These are phyloP conservation scores for Apiospora aurea DNA, from an alignment of 2,329 filamentous ascomycete species.

Conservation along the genomic window DNA sequence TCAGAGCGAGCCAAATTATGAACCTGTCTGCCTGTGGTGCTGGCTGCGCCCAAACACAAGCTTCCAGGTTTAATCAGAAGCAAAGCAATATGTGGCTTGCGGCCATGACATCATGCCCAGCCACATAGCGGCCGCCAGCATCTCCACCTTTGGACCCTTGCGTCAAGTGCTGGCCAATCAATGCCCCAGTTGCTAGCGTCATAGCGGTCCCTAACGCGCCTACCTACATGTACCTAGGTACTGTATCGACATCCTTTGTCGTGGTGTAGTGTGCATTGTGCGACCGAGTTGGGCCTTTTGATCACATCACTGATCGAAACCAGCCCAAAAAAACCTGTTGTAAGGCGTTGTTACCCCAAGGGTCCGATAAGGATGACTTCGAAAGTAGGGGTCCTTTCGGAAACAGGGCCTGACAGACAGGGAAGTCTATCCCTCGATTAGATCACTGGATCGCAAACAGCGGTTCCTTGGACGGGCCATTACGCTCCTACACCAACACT, in stretches of 20 bases:
- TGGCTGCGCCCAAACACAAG: background rate
- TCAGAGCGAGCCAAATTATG: background rate
- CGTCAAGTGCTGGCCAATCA: conserved; percentile 6
- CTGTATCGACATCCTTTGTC: background rate
- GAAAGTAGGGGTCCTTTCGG: background rate
- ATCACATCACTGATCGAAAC: background rate
- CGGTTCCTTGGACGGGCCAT: background rate
- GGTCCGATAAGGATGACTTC: conserved; percentile 13
- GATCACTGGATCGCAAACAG: conserved; percentile 7
- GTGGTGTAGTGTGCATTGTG: background rate
- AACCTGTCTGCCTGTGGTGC: background rate
- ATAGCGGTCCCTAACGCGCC: conserved; percentile 6
- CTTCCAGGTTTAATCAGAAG: conserved; percentile 8
- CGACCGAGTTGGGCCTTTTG: background rate
- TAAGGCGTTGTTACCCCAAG: conserved; percentile 1
- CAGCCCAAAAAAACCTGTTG: conserved; percentile 9
- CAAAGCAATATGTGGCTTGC: conserved; percentile 6
- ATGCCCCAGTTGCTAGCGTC: background rate
- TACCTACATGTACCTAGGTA: background rate
- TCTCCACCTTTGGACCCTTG: background rate
- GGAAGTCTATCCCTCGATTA: background rate
- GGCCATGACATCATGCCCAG: conserved; percentile 21
- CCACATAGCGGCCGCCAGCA: background rate
- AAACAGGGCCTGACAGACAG: background rate
- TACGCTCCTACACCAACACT: background rate